Percentiles rank a stretch among this genome's conserved stretches.
Conservation (phyloP, 768 basidiomycete genomes). For the Tephrocybe sp. region DNA sequence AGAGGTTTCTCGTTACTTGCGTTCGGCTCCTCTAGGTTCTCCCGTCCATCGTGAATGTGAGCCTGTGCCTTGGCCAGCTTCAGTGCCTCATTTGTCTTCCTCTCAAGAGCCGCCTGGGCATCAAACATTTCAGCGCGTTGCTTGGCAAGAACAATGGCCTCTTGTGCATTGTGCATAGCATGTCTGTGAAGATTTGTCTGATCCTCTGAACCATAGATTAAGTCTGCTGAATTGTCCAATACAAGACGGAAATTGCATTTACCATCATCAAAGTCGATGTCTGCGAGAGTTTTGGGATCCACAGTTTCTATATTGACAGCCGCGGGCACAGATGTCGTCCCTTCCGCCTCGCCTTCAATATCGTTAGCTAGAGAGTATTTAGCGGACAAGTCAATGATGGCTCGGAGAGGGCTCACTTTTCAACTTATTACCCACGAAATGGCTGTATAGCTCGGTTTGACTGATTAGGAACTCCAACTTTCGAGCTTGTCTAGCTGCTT, state of each 20-base stretch:
- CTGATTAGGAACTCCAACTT: slow-evolving; percentile 99
- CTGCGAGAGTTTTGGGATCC: slow-evolving; percentile 54
- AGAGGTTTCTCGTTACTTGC: slow-evolving; percentile 41
- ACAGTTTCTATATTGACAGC: slow-evolving; percentile 61
- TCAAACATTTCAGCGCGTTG: slow-evolving; percentile 86
- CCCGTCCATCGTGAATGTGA: slow-evolving; percentile 47
- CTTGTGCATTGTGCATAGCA: slow-evolving; percentile 86
- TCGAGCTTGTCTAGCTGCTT: slow-evolving; percentile 89
- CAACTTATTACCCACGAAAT: slow-evolving; percentile 97
- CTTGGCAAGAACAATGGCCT: slow-evolving; percentile 78
- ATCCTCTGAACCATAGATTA: slow-evolving; percentile 59
- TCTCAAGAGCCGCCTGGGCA: slow-evolving; percentile 72
- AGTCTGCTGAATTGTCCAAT: no score
- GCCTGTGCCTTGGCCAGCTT: slow-evolving; percentile 61
- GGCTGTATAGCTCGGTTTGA: slow-evolving; percentile 97
- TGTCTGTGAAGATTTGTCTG: slow-evolving; percentile 82
- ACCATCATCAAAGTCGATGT: slow-evolving; percentile 94
- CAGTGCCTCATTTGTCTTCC: slow-evolving; percentile 78
- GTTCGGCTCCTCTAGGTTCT: slow-evolving; percentile 42
- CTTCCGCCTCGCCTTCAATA: slow-evolving; percentile 59
- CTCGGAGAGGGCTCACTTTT: slow-evolving; percentile 54
- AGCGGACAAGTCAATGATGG: slow-evolving; percentile 17
- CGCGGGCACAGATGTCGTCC: slow-evolving; percentile 39
- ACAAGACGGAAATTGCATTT: no score
- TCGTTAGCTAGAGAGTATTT: slow-evolving; percentile 59